Conservation (phyloP, 1,284 basidiomycete species). For the Ustilago crameri region DNA sequence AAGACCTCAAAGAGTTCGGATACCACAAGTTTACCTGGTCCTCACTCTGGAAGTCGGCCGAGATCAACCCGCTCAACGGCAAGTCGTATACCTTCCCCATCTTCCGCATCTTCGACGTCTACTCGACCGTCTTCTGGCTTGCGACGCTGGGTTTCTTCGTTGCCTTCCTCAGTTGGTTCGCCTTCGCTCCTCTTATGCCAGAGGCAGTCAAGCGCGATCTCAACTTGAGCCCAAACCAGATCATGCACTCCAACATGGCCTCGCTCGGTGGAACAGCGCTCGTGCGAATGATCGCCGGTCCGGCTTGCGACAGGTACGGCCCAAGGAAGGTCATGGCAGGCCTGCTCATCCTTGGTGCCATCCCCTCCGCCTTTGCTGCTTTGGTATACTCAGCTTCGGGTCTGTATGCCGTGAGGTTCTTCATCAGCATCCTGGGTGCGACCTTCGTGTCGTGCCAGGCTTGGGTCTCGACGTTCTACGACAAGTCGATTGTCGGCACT, state of each 20-base stretch:
- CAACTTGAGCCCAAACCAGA: constrained; percentile 70
- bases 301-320: constrained; percentile 72
- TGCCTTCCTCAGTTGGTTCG: constrained; percentile 75
- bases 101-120: constrained; percentile 73
- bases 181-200: constrained; percentile 75
- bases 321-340: constrained; percentile 76
- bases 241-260: constrained; percentile 75
- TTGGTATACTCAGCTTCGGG: constrained; percentile 71
- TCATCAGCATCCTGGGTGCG: constrained; percentile 73
- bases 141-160: constrained; percentile 72
- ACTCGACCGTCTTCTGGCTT: constrained; percentile 71
- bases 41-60: constrained; percentile 63
- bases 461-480: constrained; percentile 76
- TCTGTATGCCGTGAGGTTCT: constrained; percentile 73
- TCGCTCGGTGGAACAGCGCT: constrained; percentile 73
- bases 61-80: constrained; percentile 73
- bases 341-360: constrained; percentile 74
- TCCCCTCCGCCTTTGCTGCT: constrained; percentile 76
- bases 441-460: constrained; percentile 74
- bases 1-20: constrained; percentile 37
- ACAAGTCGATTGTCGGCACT: constrained; percentile 74
- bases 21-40: constrained; percentile 60
- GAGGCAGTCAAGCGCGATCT: constrained; percentile 75
- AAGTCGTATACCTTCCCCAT: constrained; percentile 74
- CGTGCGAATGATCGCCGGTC: constrained; percentile 74